Conservation (phyloP, 108 stramenopile genomes). For the Pseudonitzschia delicatissima region DNA sequence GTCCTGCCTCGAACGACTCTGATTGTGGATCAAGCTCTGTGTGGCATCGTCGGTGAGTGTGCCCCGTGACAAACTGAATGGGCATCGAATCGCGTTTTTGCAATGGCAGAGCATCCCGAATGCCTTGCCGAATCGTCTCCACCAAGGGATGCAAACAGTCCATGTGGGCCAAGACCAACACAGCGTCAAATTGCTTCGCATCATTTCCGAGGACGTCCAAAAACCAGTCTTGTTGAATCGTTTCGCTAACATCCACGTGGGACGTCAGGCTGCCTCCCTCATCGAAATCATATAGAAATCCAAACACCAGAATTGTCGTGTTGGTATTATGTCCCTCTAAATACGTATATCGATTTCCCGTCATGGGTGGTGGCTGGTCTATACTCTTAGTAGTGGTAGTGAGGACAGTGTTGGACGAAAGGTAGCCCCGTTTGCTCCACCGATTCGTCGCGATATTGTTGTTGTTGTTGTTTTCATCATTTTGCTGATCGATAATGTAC, state of each 20-base stretch:
- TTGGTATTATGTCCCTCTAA: slow-evolving; percentile 39
- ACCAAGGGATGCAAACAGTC: slow-evolving; percentile 61
- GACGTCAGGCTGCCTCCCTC: slow-evolving; percentile 27
- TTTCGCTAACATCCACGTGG: slow-evolving; percentile 51
- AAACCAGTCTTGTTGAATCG: slow-evolving; percentile 61
- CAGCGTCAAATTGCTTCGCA: slow-evolving; percentile 44
- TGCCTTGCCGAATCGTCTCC: slow-evolving; percentile 34
- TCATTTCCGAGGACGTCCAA: slow-evolving; percentile 16
- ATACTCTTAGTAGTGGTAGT: slow-evolving; percentile 5
- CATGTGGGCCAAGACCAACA: slow-evolving; percentile 79
- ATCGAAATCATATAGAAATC: slow-evolving; percentile 70
- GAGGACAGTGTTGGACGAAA: slow-evolving; percentile 59
- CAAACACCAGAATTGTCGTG: slow-evolving; percentile 52
- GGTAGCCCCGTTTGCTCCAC: slow-evolving; percentile 59
- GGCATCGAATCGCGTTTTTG: slow-evolving; percentile 40
- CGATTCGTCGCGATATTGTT: slow-evolving; percentile 12
- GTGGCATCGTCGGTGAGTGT: slow-evolving; percentile 57
- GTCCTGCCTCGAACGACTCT: slow-evolving; percentile 64
- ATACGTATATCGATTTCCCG: slow-evolving; percentile 54
- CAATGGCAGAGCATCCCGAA: slow-evolving; percentile 30
- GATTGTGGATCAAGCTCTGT: slow-evolving; percentile 39
- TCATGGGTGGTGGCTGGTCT: slow-evolving; percentile 14
- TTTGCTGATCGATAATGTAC: not conserved
- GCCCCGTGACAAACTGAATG: slow-evolving; percentile 75
- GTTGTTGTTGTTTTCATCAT: not conserved